Percentiles rank a stretch among this genome's conserved stretches.
These are phyloP conservation scores for Eucalyptus marginata DNA, from an alignment of 345 rosid genomes.

Conservation along the genomic window DNA sequence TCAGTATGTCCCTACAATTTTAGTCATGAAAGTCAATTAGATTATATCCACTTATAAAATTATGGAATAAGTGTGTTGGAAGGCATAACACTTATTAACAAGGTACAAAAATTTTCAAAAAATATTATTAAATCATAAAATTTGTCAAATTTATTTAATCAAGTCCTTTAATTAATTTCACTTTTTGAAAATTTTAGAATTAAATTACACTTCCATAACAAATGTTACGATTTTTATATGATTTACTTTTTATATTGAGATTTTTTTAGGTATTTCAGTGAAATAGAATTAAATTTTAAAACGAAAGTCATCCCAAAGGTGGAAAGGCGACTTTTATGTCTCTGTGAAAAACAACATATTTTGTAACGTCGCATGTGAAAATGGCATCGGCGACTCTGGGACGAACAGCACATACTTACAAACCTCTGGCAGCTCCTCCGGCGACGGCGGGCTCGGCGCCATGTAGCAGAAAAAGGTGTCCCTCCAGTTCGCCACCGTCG, in stretches of 20 bases:
- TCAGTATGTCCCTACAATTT: slow-evolving; percentile 14
- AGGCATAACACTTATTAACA: too few relatives aligned
- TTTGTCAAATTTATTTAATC: rapidly evolving
- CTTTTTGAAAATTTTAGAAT: rapidly evolving
- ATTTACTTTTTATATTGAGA: background rate
- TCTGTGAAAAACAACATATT: background rate
- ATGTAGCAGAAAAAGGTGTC: slow-evolving; percentile 8
- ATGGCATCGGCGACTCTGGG: background rate
- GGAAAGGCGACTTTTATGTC: too few relatives aligned
- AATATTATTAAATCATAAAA: rapidly evolving
- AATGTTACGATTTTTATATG: too few relatives aligned
- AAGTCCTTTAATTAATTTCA: rapidly evolving
- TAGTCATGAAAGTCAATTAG: background rate
- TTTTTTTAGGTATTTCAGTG: background rate
- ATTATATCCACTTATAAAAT: background rate
- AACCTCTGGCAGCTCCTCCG: slow-evolving; percentile 16
- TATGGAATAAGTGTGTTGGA: too few relatives aligned
- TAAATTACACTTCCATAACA: rapidly evolving
- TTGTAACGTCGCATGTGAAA: background rate
- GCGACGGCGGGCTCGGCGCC: slow-evolving; percentile 12
- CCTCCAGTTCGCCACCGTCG: slow-evolving; percentile 23
- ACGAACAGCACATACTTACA: slow-evolving; percentile 8
- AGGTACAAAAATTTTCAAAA: too few relatives aligned
- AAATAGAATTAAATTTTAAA: background rate
- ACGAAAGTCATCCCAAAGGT: background rate